Evolutionary conservation across 2,329 filamentous ascomycete genomes (phyloP), one percentile per base, ranked within the genome.

Genomic region (Trichothecium roseum): DNA sequence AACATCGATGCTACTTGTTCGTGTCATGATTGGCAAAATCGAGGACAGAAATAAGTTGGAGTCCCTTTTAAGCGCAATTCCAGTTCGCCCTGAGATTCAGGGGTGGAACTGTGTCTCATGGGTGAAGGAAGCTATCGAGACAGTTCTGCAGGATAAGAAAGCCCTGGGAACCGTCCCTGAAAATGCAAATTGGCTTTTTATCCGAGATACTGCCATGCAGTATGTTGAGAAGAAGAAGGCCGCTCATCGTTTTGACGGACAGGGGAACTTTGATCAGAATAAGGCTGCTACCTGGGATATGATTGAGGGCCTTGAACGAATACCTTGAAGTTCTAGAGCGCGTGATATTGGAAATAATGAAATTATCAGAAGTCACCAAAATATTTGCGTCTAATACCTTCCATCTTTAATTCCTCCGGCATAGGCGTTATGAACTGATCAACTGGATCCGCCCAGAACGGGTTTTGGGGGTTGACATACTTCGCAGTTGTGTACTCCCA

Each of bases 41-140:
- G n/a, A n/a, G n/a, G n/a, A n/a, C n/a, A n/a, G n/a, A n/a, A n/a
- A n/a, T n/a, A n/a, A n/a, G n/a, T n/a, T n/a, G n/a, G n/a, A n/a
- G n/a, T n/a, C n/a, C n/a, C n/a, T n/a, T n/a, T n/a, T n/a, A n/a
- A n/a, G n/a, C n/a, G n/a, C n/a, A n/a, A n/a, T n/a, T n/a, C n/a
- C 54, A 27, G 41, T 60, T 29, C 44, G 52, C 36, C 43, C 48
- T 38, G 42, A 46, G 10, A 39, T 48, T 16, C 36, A 41, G 13
- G 51, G 50, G n/a, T 66, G 60, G 58, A 65, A 64, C 38, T 66
- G 62, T 44, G 57, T 65, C 1, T 40, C 18, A 1, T 67, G 60
- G 63, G 55, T 64, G 4, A 50, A 56, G 38, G 60, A 66, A 42
- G 61, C 60, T 4, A 41, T 65, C 15, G 34, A 53, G 36, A 38